Evolutionary conservation across 495 filamentous ascomycete genomes (phyloP).

Genomic region (Xanthoparmelia taractica): DNA sequence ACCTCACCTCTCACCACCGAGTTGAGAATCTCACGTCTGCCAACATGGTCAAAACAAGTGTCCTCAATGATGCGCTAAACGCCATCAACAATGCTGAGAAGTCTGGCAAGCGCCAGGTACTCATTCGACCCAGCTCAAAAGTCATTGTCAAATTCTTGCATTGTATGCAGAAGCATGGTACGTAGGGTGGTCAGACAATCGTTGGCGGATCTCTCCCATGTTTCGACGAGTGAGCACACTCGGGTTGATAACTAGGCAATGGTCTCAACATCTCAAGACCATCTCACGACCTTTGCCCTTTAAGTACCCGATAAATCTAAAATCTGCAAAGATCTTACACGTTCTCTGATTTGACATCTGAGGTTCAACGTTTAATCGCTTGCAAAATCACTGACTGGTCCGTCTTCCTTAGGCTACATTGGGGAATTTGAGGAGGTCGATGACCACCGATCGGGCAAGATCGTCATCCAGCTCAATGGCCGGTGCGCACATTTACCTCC

Average conservation of each 20-base stretch:
- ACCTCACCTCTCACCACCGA: conserved; percentile 63
- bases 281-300: conserved; percentile 87
- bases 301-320: conserved; percentile 97
- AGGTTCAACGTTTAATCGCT: conserved; percentile 83
- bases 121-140: conserved; percentile 95
- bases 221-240: conserved; percentile 28
- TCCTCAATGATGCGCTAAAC: conserved; percentile 98
- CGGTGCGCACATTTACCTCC: conserved; percentile 36
- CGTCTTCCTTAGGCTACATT: conserved; percentile 72
- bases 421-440: conserved; percentile 99
- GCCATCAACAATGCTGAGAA: conserved; percentile 99
- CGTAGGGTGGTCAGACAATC: conserved; percentile 34
- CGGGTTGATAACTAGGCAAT: conserved; percentile 99
- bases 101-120: conserved; percentile 93
- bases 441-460: conserved; percentile 97
- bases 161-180: conserved; percentile 99
- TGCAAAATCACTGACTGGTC: conserved; percentile 53
- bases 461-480: conserved; percentile 90
- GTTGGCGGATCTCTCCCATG: background rate
- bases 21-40: conserved; percentile 78
- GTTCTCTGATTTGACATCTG: conserved; percentile 65
- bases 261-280: conserved; percentile 52
- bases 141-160: conserved; percentile 98
- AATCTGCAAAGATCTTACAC: conserved; percentile 83
- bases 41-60: conserved; percentile 97